phyloP scores from a whole-genome alignment of 768 basidiomycete genomes.

The Amanita subjunquillea region DNA sequence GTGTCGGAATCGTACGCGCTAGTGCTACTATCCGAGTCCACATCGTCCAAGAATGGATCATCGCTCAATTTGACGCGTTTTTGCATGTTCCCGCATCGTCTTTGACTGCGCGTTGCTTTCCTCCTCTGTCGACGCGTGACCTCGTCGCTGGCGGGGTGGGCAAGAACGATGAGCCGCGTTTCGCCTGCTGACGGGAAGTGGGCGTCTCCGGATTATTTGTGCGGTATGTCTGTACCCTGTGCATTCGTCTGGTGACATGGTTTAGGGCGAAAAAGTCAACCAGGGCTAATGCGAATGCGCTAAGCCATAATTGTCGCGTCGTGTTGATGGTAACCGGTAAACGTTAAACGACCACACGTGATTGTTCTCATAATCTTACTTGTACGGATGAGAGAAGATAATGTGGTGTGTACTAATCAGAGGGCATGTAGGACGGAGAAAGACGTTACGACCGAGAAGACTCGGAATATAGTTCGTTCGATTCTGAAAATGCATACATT shows the following conservation, averaged over 20 bases:
- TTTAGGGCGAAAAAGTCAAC: background rate
- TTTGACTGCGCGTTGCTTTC: background rate
- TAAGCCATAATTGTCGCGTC: background rate
- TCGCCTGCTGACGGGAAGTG: background rate
- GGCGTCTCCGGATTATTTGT: constrained; percentile 6
- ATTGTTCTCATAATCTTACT: background rate
- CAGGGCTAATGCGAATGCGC: background rate
- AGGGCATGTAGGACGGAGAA: no score
- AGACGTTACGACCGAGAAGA: no score
- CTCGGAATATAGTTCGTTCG: no score
- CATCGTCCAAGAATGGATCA: constrained; percentile 4
- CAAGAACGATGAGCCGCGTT: background rate
- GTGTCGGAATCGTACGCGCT: constrained; percentile 3
- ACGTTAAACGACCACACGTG: background rate
- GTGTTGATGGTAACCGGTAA: background rate
- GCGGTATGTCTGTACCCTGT: background rate
- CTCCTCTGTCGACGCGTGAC: background rate
- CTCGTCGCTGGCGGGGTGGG: constrained; percentile 4
- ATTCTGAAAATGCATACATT: no score
- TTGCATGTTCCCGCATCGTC: background rate
- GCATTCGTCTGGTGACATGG: background rate
- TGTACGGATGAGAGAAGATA: no score
- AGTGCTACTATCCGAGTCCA: background rate
- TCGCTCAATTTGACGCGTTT: constrained; percentile 1
- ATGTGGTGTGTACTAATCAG: no score